These are phyloP conservation scores for Populus deltoides DNA, from an alignment of 345 rosid genomes.

Conservation along the genomic window DNA sequence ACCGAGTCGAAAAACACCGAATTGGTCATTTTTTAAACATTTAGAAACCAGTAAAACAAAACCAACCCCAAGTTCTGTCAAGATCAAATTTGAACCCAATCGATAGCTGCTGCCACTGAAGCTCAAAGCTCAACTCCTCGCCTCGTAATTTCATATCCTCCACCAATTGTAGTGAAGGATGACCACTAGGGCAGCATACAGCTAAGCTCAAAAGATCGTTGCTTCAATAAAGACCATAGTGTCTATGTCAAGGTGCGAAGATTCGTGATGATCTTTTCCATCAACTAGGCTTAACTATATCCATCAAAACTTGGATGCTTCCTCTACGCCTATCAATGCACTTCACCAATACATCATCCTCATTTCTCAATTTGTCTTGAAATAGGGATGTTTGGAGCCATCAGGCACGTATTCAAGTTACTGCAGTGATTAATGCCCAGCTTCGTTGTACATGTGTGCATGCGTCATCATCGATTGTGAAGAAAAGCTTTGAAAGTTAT, in stretches of 20 bases:
- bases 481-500: background rate
- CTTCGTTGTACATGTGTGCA: background rate
- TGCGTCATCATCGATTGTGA: background rate
- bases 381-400: background rate
- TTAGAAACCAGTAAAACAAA: no score
- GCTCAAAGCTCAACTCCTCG: constrained; percentile 51
- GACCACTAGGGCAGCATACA: constrained; percentile 19
- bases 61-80: no score
- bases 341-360: background rate
- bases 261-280: constrained; percentile 23
- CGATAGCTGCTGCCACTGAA: constrained; percentile 47
- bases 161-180: constrained; percentile 36
- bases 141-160: constrained; percentile 48
- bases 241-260: constrained; percentile 23
- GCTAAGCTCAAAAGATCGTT: constrained; percentile 27
- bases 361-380: background rate
- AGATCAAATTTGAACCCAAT: constrained; percentile 3
- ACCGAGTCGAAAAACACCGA: no score
- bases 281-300: constrained; percentile 1
- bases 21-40: no score
- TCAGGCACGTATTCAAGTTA: background rate
- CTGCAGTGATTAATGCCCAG: background rate
- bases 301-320: background rate
- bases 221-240: constrained; percentile 27
- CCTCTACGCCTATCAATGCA: background rate